A percentile compares a stretch with the other conserved stretches of the same genome.
phyloP scores from a whole-genome alignment of 2,329 filamentous ascomycete genomes.

The Microdochium nivale region DNA sequence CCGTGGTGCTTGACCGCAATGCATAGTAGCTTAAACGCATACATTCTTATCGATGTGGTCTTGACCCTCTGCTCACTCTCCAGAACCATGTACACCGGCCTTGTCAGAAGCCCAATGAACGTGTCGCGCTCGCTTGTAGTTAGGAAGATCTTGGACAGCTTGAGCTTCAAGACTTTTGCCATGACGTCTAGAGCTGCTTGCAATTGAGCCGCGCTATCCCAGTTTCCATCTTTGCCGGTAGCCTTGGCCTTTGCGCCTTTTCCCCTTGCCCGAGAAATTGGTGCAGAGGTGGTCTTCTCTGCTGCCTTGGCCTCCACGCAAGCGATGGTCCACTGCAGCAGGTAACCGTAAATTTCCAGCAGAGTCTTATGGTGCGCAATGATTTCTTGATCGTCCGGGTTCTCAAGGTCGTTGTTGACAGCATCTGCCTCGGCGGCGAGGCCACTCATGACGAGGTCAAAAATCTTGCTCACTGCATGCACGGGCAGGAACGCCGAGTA shows the following conservation, averaged over 20 bases:
- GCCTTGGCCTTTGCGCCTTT: constrained; percentile 68
- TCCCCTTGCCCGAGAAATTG: constrained; percentile 62
- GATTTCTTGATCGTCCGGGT: constrained; percentile 77
- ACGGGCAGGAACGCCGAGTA: constrained; percentile 71
- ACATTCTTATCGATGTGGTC: constrained; percentile 83
- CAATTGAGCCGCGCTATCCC: constrained; percentile 85
- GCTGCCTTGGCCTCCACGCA: constrained; percentile 91
- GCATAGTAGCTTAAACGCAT: constrained; percentile 93
- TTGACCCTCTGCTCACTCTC: constrained; percentile 93
- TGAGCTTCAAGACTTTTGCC: constrained; percentile 91
- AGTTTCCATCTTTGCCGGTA: constrained; percentile 65
- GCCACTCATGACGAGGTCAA: constrained; percentile 82
- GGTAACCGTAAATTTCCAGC: constrained; percentile 87
- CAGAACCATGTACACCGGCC: constrained; percentile 86
- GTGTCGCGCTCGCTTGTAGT: constrained; percentile 96
- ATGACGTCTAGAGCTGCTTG: constrained; percentile 86
- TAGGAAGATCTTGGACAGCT: constrained; percentile 85
- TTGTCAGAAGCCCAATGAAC: constrained; percentile 83
- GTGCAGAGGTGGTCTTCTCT: constrained; percentile 71
- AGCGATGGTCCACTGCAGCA: constrained; percentile 90
- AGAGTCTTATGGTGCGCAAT: constrained; percentile 82
- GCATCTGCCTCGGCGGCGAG: constrained; percentile 78
- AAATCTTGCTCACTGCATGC: constrained; percentile 81
- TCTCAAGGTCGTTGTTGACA: constrained; percentile 78
- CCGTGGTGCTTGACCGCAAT: constrained; percentile 97